phyloP scores from a whole-genome alignment of 768 basidiomycete genomes.

The Galerina sulciceps region DNA sequence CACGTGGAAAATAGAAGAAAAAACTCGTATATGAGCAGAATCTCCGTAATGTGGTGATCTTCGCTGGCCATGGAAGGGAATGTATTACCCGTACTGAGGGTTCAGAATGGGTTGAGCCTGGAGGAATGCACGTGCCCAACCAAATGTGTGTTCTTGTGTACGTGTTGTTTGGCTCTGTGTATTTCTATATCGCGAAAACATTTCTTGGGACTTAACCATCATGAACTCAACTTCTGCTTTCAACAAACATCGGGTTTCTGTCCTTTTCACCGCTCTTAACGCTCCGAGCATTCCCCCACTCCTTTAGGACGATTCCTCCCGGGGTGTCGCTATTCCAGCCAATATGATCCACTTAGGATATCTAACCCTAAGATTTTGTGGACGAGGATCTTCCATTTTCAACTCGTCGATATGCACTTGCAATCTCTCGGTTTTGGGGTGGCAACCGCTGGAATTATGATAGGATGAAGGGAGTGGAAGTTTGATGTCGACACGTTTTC shows the following conservation, averaged over 20 bases:
- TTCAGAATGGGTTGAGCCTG: not conserved
- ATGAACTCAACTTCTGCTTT: conserved; percentile 17
- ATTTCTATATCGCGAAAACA: not conserved
- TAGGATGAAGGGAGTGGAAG: conserved; percentile 10
- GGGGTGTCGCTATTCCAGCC: conserved; percentile 48
- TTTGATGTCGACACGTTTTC: conserved; percentile 18
- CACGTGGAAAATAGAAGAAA: too few species aligned
- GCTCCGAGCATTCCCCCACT: conserved; percentile 50
- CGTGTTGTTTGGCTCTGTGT: conserved; percentile 28
- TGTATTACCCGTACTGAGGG: too few species aligned
- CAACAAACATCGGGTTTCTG: conserved; percentile 12
- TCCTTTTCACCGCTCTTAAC: conserved; percentile 44
- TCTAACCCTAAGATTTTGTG: conserved; percentile 63
- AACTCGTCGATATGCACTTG: conserved; percentile 32
- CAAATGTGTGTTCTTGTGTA: conserved; percentile 26
- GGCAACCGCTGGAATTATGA: conserved; percentile 11
- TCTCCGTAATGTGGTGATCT: too few species aligned
- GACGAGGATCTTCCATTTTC: conserved; percentile 34
- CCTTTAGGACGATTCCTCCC: conserved; percentile 29
- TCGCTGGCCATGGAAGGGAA: too few species aligned
- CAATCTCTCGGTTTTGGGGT: conserved; percentile 16
- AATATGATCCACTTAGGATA: conserved; percentile 56
- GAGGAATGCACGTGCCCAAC: not conserved
- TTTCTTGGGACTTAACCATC: conserved; percentile 13
- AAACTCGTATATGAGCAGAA: too few species aligned